Conservation (phyloP, 2,329 filamentous ascomycete genomes). For the Xylariaceae sp. region DNA sequence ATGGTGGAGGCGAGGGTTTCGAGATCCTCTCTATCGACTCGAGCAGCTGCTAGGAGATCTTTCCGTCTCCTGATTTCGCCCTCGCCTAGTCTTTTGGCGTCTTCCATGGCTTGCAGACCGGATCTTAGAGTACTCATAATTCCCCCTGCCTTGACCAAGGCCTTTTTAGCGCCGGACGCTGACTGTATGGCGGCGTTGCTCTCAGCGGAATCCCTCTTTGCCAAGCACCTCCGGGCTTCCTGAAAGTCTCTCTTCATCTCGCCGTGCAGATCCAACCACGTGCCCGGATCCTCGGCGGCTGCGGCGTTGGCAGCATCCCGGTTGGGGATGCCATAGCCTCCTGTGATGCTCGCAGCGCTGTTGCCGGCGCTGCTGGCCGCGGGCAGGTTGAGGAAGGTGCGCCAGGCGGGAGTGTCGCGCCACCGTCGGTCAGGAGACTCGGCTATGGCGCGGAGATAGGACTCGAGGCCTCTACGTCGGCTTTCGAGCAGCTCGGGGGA, state of each 20-base stretch:
- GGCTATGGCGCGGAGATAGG: conserved; percentile 70
- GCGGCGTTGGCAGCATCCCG: conserved; percentile 36
- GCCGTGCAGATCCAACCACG: conserved; percentile 74
- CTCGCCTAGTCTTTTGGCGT: conserved; percentile 59
- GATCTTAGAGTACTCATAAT: conserved; percentile 63
- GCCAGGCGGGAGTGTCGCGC: conserved; percentile 71
- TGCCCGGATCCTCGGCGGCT: conserved; percentile 57
- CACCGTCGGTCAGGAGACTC: conserved; percentile 71
- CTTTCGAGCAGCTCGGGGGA: conserved; percentile 68
- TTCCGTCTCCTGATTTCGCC: conserved; percentile 70
- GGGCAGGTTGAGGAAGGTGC: conserved; percentile 70
- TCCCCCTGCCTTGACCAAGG: conserved; percentile 65
- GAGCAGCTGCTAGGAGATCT: conserved; percentile 67
- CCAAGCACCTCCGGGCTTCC: conserved; percentile 63
- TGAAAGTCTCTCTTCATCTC: conserved; percentile 72
- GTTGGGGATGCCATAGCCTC: conserved; percentile 34
- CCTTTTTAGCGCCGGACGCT: conserved; percentile 70
- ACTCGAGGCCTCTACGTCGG: conserved; percentile 66
- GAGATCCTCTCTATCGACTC: conserved; percentile 72
- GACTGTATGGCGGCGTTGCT: conserved; percentile 55
- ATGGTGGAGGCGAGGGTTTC: conserved; percentile 67
- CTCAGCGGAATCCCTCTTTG: conserved; percentile 62
- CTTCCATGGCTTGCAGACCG: conserved; percentile 58
- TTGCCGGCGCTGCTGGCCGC: conserved; percentile 45
- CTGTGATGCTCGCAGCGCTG: conserved; percentile 47